Evolutionary conservation across 192 early-diverging fungal genomes (phyloP), one percentile per base, ranked within the genome.

Genomic region (Coemansia sp.): DNA sequence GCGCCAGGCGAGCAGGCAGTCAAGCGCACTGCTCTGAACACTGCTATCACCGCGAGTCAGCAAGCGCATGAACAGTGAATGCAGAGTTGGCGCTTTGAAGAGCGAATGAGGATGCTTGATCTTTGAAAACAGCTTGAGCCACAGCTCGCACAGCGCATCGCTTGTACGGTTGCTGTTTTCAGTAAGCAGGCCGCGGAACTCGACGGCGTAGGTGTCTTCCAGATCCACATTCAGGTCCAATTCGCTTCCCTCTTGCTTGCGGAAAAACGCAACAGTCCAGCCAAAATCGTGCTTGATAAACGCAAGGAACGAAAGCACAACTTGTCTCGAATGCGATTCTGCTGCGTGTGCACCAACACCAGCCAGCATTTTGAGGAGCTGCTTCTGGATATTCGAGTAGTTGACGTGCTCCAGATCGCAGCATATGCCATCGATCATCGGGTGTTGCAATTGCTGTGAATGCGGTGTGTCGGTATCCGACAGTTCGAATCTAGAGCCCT

Each of bases 1-100:
- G 61, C 90, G 90, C 92, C 93, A 99, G 0, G 89, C 84, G 31
- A 91, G 80, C 50, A 98, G 36, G 65, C 94, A 96, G 38, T 92
- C 89, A 1, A 98, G 76, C 3, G 94, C 91, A 3, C 83, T 65
- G 28, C 80, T 68, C 79, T 99, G 98, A 6, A 95, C 50, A 37
- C 84, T 80, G 15, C 72, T 79, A 75, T 98, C 95, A 54, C 92
- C 92, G 11, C 88, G 90, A 4, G 87, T 75, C 33, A 99, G 83
- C 27, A 98, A 68, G 20, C 85, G 81, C 58, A 95, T 67, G 54
- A 86, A 93, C 19, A 76, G 50, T 8, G 45, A 44, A 55, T 74
- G 47, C 37, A 78, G 67, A 9, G 41, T 22, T 45, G 55, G 41
- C 15, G 67, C 63, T 25, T 40, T 53, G 64, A 59, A 53, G 23